Percentiles rank a stretch among this genome's conserved stretches.
phyloP scores from a whole-genome alignment of 805 yeast genomes.

The Metschnikowia aberdeeniae region DNA sequence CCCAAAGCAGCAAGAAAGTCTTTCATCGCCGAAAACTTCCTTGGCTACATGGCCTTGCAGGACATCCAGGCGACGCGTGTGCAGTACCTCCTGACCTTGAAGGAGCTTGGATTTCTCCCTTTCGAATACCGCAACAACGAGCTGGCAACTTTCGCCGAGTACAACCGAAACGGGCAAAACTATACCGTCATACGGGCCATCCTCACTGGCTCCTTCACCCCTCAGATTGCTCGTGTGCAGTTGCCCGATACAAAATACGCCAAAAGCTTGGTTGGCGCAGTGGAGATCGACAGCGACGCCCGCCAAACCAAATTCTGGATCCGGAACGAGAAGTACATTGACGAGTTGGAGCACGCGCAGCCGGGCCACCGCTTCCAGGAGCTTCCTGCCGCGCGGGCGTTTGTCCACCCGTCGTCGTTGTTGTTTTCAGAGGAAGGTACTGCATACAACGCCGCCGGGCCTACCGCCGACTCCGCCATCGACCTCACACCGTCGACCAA shows the following conservation, averaged over 20 bases:
- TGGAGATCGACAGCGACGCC: constrained; percentile 84
- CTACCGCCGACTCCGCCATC: constrained; percentile 27
- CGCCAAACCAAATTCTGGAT: constrained; percentile 68
- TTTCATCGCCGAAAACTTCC: constrained; percentile 51
- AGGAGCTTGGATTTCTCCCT: constrained; percentile 76
- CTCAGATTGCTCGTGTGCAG: constrained; percentile 76
- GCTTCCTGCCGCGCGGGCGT: constrained; percentile 66
- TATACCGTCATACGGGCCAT: constrained; percentile 57
- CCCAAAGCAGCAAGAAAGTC: constrained; percentile 25
- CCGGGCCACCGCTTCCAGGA: constrained; percentile 10
- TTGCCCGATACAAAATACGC: constrained; percentile 76
- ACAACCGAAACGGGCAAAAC: constrained; percentile 53
- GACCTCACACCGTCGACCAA: constrained; percentile 39
- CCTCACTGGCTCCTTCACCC: constrained; percentile 77
- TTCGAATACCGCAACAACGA: constrained; percentile 32
- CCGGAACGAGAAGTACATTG: constrained; percentile 50
- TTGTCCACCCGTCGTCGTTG: constrained; percentile 82
- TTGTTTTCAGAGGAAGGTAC: constrained; percentile 47
- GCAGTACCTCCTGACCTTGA: constrained; percentile 66
- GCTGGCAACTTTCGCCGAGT: constrained; percentile 9
- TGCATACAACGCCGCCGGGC: constrained; percentile 25
- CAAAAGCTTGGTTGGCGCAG: constrained; percentile 69
- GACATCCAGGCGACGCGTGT: constrained; percentile 68
- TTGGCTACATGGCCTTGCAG: constrained; percentile 61
- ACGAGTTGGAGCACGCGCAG: not conserved